Evolutionary conservation across 768 basidiomycete species (phyloP), one percentile per base, ranked within the genome.

Genomic region (Mrakia frigida): DNA sequence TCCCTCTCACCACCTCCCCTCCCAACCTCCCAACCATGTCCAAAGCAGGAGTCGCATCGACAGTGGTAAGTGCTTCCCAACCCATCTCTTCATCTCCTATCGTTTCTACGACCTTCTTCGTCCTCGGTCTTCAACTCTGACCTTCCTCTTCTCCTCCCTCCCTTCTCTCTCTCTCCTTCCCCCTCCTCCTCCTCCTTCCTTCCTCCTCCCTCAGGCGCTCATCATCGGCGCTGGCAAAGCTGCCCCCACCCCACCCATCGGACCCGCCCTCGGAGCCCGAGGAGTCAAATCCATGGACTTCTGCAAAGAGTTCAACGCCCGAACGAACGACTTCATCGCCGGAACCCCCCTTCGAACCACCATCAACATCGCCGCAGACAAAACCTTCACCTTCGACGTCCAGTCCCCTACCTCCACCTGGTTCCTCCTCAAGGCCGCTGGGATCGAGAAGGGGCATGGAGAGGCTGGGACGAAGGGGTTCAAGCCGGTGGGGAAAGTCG

Each of bases 261-360:
- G 96, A 81, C 96, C 96, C 74, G 96, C 95, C 43, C 88, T 99
- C 73, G 97, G 97, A 86, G 96, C 97, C 79, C 90, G 93, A 81
- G 97, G 97, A 80, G 95, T 99, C 80, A 98, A 97, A 85, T 94
- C 94, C 37, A 98, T 98, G 92, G 97, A 99, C 85, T 99, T 99
- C 82, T 97, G 94, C 87, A 99, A 98, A 84, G 94, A 98, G 83
- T 99, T 98, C 86, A 99, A 99, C 82, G 95, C 96, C n/a, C 90
- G 90, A 79, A 98, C 96, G 28, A 90, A 92, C 43, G 90, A 93
- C 82, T 87, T 96, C 52, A 88, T 89, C 78, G 89, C 90, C 25
- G 93, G 93, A 50, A 88, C 91, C 14, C 96, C 97, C 10, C 88
- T 89, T 53, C 96, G 97, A 14, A 97, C 94, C n/a, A 85, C 91